These are phyloP conservation scores for Curvularia verruculosa DNA, from an alignment of 2,329 filamentous ascomycete genomes.

Conservation along the genomic window DNA sequence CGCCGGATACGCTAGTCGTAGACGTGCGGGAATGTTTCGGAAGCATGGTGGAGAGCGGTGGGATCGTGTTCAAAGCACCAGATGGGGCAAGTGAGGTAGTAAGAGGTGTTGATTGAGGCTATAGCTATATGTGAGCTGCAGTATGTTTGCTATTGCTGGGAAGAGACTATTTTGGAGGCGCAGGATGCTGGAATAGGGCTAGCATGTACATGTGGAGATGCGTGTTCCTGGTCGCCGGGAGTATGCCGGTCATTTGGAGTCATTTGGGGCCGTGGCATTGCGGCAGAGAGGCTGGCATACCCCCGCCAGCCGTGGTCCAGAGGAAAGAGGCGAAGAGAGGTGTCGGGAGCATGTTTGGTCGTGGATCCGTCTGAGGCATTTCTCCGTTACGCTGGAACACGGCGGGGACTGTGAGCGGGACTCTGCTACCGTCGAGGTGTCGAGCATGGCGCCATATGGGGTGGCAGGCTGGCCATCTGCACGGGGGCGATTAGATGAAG, in stretches of 20 bases:
- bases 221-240: conserved; percentile 4
- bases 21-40: conserved; percentile 52
- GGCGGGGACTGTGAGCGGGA: neutral
- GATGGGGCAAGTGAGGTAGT: conserved; percentile 28
- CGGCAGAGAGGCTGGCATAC: neutral
- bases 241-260: conserved; percentile 6
- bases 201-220: neutral
- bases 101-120: conserved; percentile 41
- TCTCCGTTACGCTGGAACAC: neutral
- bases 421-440: neutral
- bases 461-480: neutral
- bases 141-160: conserved; percentile 28
- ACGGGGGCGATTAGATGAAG: neutral
- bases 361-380: neutral
- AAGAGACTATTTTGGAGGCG: neutral
- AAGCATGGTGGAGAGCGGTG: conserved; percentile 23
- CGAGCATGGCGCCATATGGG: neutral
- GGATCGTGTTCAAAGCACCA: conserved; percentile 29
- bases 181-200: neutral
- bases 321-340: neutral
- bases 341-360: neutral
- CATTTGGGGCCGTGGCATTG: conserved; percentile 4
- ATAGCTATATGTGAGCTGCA: conserved; percentile 39
- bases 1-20: conserved; percentile 47
- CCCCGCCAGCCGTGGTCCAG: neutral